A percentile compares a stretch with the other conserved stretches of the same genome.
Conservation (phyloP, 148 eudicot genomes). For the Camellia lanceoleosa region DNA sequence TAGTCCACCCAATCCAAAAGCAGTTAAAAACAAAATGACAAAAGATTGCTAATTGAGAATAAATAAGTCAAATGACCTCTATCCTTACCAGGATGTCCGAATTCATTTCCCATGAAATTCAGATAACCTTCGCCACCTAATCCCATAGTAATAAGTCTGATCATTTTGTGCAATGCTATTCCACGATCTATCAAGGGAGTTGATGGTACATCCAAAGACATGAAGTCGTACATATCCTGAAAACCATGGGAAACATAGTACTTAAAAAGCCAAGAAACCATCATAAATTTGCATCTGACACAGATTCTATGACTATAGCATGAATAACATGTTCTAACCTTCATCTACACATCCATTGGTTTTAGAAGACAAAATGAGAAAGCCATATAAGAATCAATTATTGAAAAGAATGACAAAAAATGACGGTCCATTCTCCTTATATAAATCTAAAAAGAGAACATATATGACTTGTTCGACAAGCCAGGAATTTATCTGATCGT, state of each 20-base stretch:
- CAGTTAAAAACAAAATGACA: not conserved
- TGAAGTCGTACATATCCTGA: conserved; percentile 99
- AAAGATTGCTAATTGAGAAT: not conserved
- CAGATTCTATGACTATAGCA: not conserved
- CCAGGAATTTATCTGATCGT: not conserved
- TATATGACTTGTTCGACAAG: not conserved
- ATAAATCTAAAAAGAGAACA: not conserved
- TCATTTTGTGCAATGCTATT: conserved; percentile 98
- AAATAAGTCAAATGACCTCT: not conserved
- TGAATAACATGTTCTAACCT: not conserved
- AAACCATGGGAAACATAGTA: conserved; percentile 12
- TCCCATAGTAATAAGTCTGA: conserved; percentile 91
- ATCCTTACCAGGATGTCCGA: conserved; percentile 93
- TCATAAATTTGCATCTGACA: not conserved
- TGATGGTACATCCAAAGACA: conserved; percentile 95
- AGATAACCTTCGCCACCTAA: conserved; percentile 98
- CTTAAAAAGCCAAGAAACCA: not conserved
- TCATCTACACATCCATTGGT: not conserved
- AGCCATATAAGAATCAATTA: not conserved
- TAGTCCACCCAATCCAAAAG: conserved; percentile 5
- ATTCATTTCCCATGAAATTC: conserved; percentile 99
- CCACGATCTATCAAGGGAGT: conserved; percentile 97
- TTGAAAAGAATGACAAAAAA: not conserved
- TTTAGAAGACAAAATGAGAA: not conserved
- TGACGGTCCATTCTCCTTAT: not conserved